Conservation (phyloP, 1,284 basidiomycete species). For the Ceratobasidium sp. region DNA sequence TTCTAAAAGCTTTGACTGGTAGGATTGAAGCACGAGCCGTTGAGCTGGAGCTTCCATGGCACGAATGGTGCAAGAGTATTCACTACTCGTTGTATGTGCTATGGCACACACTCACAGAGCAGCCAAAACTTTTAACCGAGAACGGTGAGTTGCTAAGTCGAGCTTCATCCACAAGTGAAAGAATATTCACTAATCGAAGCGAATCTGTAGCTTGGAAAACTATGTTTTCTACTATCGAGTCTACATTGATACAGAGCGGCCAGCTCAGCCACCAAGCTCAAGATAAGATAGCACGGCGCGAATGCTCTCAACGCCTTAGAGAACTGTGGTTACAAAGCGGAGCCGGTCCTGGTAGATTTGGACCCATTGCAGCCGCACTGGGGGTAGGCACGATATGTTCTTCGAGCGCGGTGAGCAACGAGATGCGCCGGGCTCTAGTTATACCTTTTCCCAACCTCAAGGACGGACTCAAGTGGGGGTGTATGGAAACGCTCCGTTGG, state of each 20-base stretch:
- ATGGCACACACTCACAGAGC: not conserved
- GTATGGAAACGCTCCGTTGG: not conserved
- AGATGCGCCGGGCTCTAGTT: not conserved
- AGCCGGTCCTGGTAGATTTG: not conserved
- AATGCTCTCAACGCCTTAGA: not conserved
- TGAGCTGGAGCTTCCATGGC: not conserved
- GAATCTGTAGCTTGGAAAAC: not conserved
- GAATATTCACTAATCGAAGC: not conserved
- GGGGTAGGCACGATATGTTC: not conserved
- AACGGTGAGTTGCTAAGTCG: not conserved
- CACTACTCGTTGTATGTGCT: not conserved
- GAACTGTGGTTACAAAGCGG: not conserved
- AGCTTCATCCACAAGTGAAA: not conserved
- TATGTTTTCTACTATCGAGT: not conserved
- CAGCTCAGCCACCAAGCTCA: not conserved
- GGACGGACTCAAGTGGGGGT: not conserved
- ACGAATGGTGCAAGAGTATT: not conserved
- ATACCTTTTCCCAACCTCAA: not conserved
- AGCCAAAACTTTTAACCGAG: not conserved
- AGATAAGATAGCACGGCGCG: not conserved
- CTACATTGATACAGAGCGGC: not conserved
- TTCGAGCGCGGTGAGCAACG: not conserved
- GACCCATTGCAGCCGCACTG: not conserved
- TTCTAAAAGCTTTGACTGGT: not conserved
- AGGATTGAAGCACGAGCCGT: not conserved